phyloP scores from a whole-genome alignment of 2,329 filamentous ascomycete species.

The Colletotrichum truncatum region DNA sequence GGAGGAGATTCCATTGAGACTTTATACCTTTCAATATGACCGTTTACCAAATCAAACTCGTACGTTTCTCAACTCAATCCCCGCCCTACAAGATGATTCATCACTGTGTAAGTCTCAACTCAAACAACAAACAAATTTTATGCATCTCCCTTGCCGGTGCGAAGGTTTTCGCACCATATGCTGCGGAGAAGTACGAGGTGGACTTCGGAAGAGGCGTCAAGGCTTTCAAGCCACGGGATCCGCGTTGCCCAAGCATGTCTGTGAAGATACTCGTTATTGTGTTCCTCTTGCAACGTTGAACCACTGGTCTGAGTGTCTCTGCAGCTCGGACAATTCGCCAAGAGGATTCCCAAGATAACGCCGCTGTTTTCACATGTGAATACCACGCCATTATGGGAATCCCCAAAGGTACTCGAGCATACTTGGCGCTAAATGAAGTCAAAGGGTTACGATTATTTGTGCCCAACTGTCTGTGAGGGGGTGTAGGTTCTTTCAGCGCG shows the following conservation, averaged over 20 bases:
- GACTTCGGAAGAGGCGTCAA: not conserved
- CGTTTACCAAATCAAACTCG: not conserved
- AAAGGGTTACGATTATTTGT: conserved; percentile 11
- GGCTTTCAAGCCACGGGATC: not conserved
- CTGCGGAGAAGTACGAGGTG: not conserved
- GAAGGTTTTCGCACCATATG: conserved; percentile 20
- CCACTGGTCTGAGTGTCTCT: conserved; percentile 8
- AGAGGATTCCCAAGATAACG: not conserved
- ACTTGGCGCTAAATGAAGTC: conserved; percentile 19
- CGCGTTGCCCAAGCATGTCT: not conserved
- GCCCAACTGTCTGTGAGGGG: conserved; percentile 19
- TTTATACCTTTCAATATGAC: conserved; percentile 15
- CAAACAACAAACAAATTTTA: not conserved
- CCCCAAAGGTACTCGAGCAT: conserved; percentile 5
- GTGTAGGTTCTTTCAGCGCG: conserved; percentile 1
- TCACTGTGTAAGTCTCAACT: conserved; percentile 14
- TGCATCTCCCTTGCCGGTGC: conserved; percentile 11
- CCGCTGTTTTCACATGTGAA: conserved; percentile 16
- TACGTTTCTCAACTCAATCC: not conserved
- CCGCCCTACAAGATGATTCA: conserved; percentile 14
- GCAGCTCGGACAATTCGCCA: not conserved
- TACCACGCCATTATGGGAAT: not conserved
- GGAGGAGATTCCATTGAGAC: not conserved
- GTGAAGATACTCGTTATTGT: not conserved
- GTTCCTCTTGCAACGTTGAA: not conserved